Percentiles rank a stretch among this genome's conserved stretches.
phyloP scores from a whole-genome alignment of 2,329 filamentous ascomycete genomes.

The Rugonectria rugulosa region DNA sequence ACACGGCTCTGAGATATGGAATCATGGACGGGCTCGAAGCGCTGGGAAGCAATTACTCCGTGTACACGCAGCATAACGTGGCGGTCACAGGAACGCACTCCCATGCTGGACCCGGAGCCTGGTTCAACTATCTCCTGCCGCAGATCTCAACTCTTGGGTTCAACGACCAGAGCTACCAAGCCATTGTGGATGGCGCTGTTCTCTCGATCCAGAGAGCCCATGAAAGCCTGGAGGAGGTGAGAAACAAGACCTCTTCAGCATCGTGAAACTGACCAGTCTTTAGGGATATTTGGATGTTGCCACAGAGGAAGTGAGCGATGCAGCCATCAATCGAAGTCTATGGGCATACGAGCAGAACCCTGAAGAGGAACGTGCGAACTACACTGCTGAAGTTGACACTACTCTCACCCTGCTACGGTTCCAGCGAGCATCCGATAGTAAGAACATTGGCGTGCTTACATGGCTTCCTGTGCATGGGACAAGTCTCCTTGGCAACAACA shows the following conservation, averaged over 20 bases:
- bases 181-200: constrained; percentile 86
- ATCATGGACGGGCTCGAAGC: constrained; percentile 77
- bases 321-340: constrained; percentile 88
- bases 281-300: constrained; percentile 75
- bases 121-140: constrained; percentile 92
- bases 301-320: constrained; percentile 72
- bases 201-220: constrained; percentile 85
- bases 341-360: constrained; percentile 91
- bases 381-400: constrained; percentile 62
- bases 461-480: constrained; percentile 96
- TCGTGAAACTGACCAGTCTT: background rate
- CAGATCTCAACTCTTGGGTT: constrained; percentile 91
- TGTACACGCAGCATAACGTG: constrained; percentile 82
- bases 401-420: constrained; percentile 81
- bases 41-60: constrained; percentile 74
- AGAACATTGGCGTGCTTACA: constrained; percentile 81
- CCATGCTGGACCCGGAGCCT: constrained; percentile 89
- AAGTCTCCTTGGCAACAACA: constrained; percentile 90
- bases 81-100: constrained; percentile 94
- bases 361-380: constrained; percentile 73
- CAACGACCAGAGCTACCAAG: constrained; percentile 83
- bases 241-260: constrained; percentile 13
- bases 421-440: constrained; percentile 74
- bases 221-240: constrained; percentile 53
- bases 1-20: constrained; percentile 88